A percentile compares a stretch with the other conserved stretches of the same genome.
These are phyloP conservation scores for Porodaedalea pini DNA, from an alignment of 1,284 basidiomycete genomes.

Conservation along the genomic window DNA sequence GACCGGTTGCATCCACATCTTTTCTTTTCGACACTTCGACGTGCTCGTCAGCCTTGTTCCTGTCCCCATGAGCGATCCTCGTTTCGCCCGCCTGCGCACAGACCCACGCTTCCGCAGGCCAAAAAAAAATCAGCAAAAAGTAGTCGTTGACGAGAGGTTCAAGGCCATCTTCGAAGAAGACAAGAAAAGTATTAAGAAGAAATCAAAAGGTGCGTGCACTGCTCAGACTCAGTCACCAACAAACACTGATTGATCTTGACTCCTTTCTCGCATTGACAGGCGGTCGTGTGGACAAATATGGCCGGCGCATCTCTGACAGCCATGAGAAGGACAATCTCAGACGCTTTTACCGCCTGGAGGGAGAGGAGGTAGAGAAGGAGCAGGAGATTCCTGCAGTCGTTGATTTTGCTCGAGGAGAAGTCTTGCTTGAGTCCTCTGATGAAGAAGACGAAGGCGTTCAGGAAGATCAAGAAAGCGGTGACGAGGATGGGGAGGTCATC, in stretches of 20 bases:
- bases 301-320: slow-evolving; percentile 66
- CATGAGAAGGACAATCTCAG: slow-evolving; percentile 75
- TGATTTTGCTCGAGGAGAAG: slow-evolving; percentile 91
- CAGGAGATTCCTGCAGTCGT: slow-evolving; percentile 39
- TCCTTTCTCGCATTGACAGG: slow-evolving; percentile 17
- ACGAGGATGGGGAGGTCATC: slow-evolving; percentile 47
- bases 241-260: slow-evolving; percentile 5
- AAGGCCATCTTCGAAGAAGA: slow-evolving; percentile 66
- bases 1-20: not conserved
- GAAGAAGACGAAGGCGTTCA: slow-evolving; percentile 52
- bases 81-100: slow-evolving; percentile 84
- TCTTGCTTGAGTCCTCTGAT: slow-evolving; percentile 80
- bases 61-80: slow-evolving; percentile 67
- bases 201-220: slow-evolving; percentile 31
- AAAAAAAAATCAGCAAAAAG: slow-evolving; percentile 77
- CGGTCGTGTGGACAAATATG: slow-evolving; percentile 89
- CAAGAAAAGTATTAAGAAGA: slow-evolving; percentile 37
- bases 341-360: slow-evolving; percentile 78
- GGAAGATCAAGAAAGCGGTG: slow-evolving; percentile 43
- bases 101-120: slow-evolving; percentile 92
- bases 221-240: slow-evolving; percentile 15
- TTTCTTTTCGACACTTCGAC: not conserved
- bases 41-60: not conserved
- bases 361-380: slow-evolving; percentile 37
- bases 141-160: slow-evolving; percentile 94